Percentiles rank a stretch among this genome's conserved stretches.
phyloP scores from a whole-genome alignment of 129 eudicot genomes.

The Solidago caesia region DNA sequence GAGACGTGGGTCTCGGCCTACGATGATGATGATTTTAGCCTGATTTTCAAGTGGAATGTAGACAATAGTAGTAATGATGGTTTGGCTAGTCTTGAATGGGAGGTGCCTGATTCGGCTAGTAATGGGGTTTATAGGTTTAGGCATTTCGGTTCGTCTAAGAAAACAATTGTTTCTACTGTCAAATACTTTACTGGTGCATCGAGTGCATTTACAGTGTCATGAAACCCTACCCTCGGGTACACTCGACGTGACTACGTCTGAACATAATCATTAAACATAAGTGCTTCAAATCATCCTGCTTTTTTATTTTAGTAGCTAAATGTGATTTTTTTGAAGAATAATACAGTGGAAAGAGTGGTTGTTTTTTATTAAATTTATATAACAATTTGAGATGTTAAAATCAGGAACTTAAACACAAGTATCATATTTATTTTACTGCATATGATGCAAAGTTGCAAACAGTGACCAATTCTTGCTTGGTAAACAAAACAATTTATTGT shows the following conservation, averaged over 20 bases:
- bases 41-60: slow-evolving; percentile 47
- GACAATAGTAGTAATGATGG: slow-evolving; percentile 34
- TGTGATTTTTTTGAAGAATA: not conserved
- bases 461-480: not conserved
- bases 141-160: slow-evolving; percentile 62
- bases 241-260: not conserved
- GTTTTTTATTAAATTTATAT: not conserved
- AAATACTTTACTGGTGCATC: slow-evolving; percentile 58
- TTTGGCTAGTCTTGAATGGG: slow-evolving; percentile 61
- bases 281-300: slow-evolving; percentile 18
- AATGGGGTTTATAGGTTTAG: slow-evolving; percentile 58
- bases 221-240: slow-evolving; percentile 8
- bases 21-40: slow-evolving; percentile 60
- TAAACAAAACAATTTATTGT: not conserved
- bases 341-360: not conserved
- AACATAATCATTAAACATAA: slow-evolving; percentile 9
- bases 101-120: slow-evolving; percentile 47
- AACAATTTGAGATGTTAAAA: not conserved
- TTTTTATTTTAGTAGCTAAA: not conserved
- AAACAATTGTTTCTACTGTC: slow-evolving; percentile 27
- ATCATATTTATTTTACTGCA: not conserved
- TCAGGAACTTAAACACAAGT: not conserved
- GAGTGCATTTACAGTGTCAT: slow-evolving; percentile 49
- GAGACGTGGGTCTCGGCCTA: slow-evolving; percentile 48
- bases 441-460: slow-evolving; percentile 1